Conservation (phyloP, 139 green algal species). For the Coccomyxa sp. region DNA sequence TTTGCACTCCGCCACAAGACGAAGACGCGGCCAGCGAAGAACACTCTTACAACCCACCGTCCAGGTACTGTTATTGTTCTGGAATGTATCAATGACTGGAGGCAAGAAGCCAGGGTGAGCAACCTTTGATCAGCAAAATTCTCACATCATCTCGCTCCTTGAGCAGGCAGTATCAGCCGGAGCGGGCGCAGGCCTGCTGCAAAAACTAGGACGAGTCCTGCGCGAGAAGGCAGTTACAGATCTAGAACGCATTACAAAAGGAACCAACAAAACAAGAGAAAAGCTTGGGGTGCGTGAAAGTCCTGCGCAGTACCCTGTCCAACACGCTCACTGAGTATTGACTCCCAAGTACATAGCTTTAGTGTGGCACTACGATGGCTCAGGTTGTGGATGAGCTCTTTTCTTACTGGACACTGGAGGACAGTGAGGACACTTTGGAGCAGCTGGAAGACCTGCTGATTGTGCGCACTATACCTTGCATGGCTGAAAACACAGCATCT, state of each 20-base stretch:
- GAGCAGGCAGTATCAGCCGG: constrained; percentile 3
- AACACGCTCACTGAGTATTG: not conserved
- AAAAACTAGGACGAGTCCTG: constrained; percentile 80
- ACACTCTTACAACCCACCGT: not conserved
- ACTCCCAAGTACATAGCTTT: not conserved
- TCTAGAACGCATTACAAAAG: constrained; percentile 81
- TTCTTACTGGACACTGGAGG: constrained; percentile 88
- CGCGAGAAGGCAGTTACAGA: constrained; percentile 88
- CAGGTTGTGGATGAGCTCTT: constrained; percentile 93
- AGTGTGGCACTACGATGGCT: not conserved
- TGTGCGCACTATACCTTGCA: constrained; percentile 35
- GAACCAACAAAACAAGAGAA: constrained; percentile 87
- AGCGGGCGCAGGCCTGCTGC: constrained; percentile 25
- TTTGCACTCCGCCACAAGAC: not conserved
- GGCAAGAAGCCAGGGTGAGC: not conserved
- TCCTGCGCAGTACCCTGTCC: not conserved
- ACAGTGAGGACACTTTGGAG: constrained; percentile 85
- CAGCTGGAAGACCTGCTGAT: constrained; percentile 93
- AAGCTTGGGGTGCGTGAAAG: constrained; percentile 67
- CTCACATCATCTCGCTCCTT: not conserved
- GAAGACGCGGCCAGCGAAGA: not conserved
- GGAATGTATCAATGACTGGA: not conserved
- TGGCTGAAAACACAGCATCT: not conserved
- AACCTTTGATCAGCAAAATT: not conserved
- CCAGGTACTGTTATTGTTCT: not conserved